Percentiles rank a stretch among this genome's conserved stretches.
Conservation (phyloP, 2,329 filamentous ascomycete genomes). For the Cladosporium sp. region DNA sequence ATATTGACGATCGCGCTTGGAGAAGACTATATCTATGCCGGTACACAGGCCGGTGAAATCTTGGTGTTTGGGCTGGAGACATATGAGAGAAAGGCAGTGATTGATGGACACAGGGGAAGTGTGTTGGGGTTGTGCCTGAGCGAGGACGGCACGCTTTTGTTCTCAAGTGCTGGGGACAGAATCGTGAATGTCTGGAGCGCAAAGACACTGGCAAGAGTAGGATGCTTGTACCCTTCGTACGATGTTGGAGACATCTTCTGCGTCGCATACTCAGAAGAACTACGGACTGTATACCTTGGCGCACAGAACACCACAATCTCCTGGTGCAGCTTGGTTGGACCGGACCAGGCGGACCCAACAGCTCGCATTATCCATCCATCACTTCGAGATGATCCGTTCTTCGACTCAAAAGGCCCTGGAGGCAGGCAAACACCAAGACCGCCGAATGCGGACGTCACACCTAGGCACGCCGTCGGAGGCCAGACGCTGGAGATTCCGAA, state of each 20-base stretch:
- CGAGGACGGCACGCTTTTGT: slow-evolving; percentile 70
- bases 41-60: slow-evolving; percentile 91
- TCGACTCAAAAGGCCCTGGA: slow-evolving; percentile 84
- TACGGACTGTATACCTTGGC: slow-evolving; percentile 84
- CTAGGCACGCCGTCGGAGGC: slow-evolving; percentile 55
- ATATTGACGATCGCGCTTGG: slow-evolving; percentile 82
- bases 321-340: slow-evolving; percentile 64
- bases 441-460: slow-evolving; percentile 54
- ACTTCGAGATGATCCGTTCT: slow-evolving; percentile 85
- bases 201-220: slow-evolving; percentile 70
- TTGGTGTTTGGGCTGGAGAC: slow-evolving; percentile 85
- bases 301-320: slow-evolving; percentile 94
- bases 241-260: slow-evolving; percentile 96
- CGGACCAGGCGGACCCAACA: slow-evolving; percentile 21
- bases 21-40: slow-evolving; percentile 80
- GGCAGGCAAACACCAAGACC: slow-evolving; percentile 76
- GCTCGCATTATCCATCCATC: slow-evolving; percentile 57
- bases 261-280: slow-evolving; percentile 77
- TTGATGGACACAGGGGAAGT: slow-evolving; percentile 89
- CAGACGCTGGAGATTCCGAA: slow-evolving; percentile 77
- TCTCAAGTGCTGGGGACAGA: slow-evolving; percentile 91
- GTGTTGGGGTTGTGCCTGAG: slow-evolving; percentile 84
- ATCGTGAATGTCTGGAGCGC: slow-evolving; percentile 94
- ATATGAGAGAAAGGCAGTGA: slow-evolving; percentile 74
- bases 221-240: slow-evolving; percentile 89